Conservation (phyloP, 108 stramenopile species). For the Cyclotella baltica region DNA sequence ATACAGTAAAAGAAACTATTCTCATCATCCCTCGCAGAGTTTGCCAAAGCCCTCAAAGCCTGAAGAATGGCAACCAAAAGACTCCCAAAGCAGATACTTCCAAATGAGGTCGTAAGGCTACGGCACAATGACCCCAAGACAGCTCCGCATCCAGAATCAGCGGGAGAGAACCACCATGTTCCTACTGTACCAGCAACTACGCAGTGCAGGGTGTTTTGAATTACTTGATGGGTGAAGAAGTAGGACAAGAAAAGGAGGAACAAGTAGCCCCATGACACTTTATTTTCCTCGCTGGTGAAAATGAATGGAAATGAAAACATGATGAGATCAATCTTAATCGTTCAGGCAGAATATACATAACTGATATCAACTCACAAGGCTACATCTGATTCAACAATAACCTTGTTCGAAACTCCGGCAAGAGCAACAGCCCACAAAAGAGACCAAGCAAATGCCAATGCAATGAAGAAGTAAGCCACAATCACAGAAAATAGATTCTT, state of each 20-base stretch:
- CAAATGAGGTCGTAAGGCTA: constrained; percentile 80
- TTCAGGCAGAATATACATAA: not conserved
- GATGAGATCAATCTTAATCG: not conserved
- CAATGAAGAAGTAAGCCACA: constrained; percentile 72
- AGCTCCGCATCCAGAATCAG: constrained; percentile 69
- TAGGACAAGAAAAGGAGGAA: constrained; percentile 82
- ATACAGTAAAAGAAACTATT: constrained; percentile 63
- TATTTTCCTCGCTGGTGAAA: constrained; percentile 9
- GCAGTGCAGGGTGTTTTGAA: constrained; percentile 82
- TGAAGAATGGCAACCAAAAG: constrained; percentile 82
- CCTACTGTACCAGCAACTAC: constrained; percentile 89
- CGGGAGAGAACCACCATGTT: constrained; percentile 90
- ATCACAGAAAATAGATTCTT: constrained; percentile 69
- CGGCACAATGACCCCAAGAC: constrained; percentile 61
- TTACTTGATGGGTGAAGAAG: constrained; percentile 86
- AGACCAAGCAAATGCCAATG: constrained; percentile 70
- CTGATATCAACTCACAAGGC: not conserved
- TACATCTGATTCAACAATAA: constrained; percentile 38
- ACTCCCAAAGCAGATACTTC: constrained; percentile 74
- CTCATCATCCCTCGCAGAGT: constrained; percentile 55
- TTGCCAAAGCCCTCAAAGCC: constrained; percentile 67
- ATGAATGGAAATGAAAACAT: constrained; percentile 6
- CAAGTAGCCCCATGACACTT: constrained; percentile 67
- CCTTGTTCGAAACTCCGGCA: constrained; percentile 57
- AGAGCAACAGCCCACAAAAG: constrained; percentile 73